Conservation (phyloP, 306 rosid species). For the cucumber (Cucumis sativus) region DNA sequence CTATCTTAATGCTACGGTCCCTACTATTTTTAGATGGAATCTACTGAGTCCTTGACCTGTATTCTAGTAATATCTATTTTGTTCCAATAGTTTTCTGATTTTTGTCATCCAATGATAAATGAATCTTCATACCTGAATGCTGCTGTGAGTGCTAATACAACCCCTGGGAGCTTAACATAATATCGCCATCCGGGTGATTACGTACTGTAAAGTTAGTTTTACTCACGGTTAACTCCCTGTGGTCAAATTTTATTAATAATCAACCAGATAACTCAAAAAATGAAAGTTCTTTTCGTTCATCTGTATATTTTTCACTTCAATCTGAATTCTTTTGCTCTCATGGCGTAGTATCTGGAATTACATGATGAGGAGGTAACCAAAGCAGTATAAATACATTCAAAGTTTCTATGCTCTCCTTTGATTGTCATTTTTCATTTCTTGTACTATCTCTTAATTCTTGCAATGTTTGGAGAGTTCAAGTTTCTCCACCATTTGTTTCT, state of each 20-base stretch:
- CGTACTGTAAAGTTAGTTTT: neutral
- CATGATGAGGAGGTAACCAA: neutral
- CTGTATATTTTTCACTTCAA: neutral
- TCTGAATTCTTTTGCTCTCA: neutral
- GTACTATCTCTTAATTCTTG: neutral
- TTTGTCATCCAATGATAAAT: neutral
- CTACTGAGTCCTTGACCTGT: neutral
- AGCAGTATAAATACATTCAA: neutral
- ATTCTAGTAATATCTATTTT: neutral
- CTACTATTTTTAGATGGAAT: neutral
- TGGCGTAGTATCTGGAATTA: neutral
- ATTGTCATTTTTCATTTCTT: neutral
- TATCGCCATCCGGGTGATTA: neutral
- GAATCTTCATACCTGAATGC: neutral
- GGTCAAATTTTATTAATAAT: neutral
- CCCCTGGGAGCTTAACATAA: neutral
- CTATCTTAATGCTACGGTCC: neutral
- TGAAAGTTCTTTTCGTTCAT: neutral
- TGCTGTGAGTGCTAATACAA: neutral
- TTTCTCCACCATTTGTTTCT: neutral
- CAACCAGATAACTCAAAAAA: neutral
- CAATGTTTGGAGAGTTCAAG: neutral
- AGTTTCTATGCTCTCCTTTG: neutral
- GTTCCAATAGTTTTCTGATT: neutral
- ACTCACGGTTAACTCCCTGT: neutral